Evolutionary conservation across 805 yeast genomes (phyloP).

Genomic region (Ascoidea asiatica): DNA sequence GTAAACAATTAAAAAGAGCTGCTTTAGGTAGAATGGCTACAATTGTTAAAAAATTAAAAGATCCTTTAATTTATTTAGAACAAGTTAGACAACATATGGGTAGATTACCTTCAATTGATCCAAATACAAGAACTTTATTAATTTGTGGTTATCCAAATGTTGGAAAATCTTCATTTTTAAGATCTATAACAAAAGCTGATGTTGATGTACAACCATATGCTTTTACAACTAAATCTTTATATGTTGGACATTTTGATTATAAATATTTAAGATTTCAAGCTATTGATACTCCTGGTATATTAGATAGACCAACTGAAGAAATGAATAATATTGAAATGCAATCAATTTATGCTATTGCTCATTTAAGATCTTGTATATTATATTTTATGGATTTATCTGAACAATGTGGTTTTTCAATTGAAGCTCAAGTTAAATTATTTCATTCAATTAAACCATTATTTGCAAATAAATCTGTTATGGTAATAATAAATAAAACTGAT

Average conservation of each 20-base stretch:
- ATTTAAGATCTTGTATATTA: constrained; percentile 87
- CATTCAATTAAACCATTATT: constrained; percentile 94
- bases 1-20: constrained; percentile 97
- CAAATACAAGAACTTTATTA: constrained; percentile 92
- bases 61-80: constrained; percentile 84
- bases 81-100: constrained; percentile 99
- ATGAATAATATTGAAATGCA: constrained; percentile 99
- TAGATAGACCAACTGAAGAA: constrained; percentile 98
- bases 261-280: constrained; percentile 97
- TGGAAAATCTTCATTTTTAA: constrained; percentile 92
- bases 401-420: constrained; percentile 97
- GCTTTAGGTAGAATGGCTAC: constrained; percentile 99
- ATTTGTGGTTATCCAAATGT: constrained; percentile 99
- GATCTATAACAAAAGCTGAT: constrained; percentile 91
- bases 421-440: constrained; percentile 94
- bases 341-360: constrained; percentile 97
- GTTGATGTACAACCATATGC: constrained; percentile 99
- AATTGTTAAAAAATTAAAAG: constrained; percentile 87
- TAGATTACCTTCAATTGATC: constrained; percentile 95
- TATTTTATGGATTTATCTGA: constrained; percentile 98
- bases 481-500: constrained; percentile 92
- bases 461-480: constrained; percentile 92
- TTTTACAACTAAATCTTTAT: constrained; percentile 93
- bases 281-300: constrained; percentile 97
- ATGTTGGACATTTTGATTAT: constrained; percentile 98